These are phyloP conservation scores for Dacryopinax primogenitus DNA, from an alignment of 768 basidiomycete genomes.

Conservation along the genomic window DNA sequence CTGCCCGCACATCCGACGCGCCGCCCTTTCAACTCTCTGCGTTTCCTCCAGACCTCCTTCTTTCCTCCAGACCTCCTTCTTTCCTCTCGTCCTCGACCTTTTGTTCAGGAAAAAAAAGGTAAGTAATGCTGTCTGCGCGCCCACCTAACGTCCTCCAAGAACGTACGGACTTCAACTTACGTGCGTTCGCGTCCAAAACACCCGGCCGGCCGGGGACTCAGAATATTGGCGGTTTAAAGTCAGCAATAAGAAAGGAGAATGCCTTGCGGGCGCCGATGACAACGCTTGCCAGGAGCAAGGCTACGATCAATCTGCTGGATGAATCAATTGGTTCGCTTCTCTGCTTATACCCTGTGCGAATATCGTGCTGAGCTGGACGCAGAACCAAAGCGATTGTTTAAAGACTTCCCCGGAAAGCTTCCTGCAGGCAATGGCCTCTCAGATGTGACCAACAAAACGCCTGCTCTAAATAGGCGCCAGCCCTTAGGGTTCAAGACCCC, in stretches of 20 bases:
- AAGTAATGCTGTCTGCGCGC: constrained; percentile 6
- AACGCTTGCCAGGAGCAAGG: neutral
- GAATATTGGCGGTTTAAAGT: neutral
- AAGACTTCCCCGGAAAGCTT: neutral
- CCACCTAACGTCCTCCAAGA: neutral
- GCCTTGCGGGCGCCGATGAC: neutral
- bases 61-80: neutral
- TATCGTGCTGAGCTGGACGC: neutral
- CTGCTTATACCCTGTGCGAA: neutral
- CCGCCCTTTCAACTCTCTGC: neutral
- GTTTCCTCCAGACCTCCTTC: neutral
- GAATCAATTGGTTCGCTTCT: neutral
- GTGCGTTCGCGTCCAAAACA: neutral
- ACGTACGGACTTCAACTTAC: neutral
- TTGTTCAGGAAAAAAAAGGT: neutral
- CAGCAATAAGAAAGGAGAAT: constrained; percentile 1
- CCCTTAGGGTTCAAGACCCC: constrained; percentile 1
- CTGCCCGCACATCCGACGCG: neutral
- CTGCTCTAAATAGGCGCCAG: neutral
- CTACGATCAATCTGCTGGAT: neutral
- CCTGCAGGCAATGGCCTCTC: neutral
- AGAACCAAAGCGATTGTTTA: neutral
- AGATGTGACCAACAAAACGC: constrained; percentile 2
- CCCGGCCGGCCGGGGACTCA: neutral
- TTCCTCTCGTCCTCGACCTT: neutral